Evolutionary conservation across 129 eudicot genomes (phyloP), one percentile per base, ranked within the genome.

Genomic region (Arctium lappa): DNA sequence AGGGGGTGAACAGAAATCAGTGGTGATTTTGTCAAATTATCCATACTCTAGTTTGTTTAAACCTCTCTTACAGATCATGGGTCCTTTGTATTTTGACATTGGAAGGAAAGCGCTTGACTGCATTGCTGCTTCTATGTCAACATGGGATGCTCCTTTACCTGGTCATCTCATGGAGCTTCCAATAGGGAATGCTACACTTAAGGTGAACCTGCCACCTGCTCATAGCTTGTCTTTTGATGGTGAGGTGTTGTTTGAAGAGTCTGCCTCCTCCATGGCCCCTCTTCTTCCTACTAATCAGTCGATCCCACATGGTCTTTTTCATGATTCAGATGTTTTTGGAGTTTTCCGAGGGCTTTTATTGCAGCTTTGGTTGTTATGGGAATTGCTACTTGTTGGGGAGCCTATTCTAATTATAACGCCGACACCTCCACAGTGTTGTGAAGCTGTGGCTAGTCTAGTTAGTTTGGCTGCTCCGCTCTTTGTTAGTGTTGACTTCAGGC

Each of bases 1-100:
- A 74, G 99, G 99, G 3, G 99, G 99, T 34, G 99, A 95, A 76
- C 98, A 95, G 87, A 93, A 93, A 80, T 95, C 99, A 15, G 98
- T 95, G 11, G 98, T 95, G 4, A 93, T 95, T 79, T 82, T 95
- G 65, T 95, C 99, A 63, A 93, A 89, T 42, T 87, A 86, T 79
- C 99, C 99, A 1, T 91, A 90, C 68, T 90, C 95, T 73, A 86
- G 97, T 89, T 88, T 95, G 75, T 95, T 95, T 82, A 93, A 92
- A 78, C 99, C 99, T 75, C 84, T 95, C 36, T 85, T 95, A 80
- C 98, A 95, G 83, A 95, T 95, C 69, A 91, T 93, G 98, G 99
- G 99, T 56, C 98, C 98, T 34, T 84, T 95, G 81, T 93, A 84
- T 79, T 95, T 95, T 46, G 99, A 95, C 73, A 86, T 93, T 62